Percentiles rank a stretch among this genome's conserved stretches.
These are phyloP conservation scores for Heliophila coronopifolia DNA, from an alignment of 441 rosid genomes.

Conservation along the genomic window DNA sequence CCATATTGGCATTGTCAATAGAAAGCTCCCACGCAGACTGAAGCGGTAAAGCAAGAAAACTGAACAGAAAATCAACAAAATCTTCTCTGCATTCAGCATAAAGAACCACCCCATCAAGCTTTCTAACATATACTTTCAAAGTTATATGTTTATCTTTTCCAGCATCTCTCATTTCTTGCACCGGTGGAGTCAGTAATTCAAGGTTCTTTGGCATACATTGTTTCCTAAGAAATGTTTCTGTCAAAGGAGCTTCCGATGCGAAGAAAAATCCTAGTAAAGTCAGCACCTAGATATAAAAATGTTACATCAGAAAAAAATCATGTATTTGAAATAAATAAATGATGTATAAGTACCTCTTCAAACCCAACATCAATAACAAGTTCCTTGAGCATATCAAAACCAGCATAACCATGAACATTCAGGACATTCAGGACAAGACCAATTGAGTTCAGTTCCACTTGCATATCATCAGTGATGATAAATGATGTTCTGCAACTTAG, in stretches of 20 bases:
- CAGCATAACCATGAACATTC: conserved; percentile 11
- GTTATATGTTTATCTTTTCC: too few relatives aligned
- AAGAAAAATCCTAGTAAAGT: neutral
- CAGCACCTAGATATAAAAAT: neutral
- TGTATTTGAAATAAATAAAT: too few relatives aligned
- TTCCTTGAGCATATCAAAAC: conserved; percentile 8
- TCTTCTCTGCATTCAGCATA: conserved; percentile 8
- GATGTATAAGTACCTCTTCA: conserved; percentile 16
- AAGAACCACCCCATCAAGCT: neutral
- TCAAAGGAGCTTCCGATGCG: neutral
- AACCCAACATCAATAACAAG: conserved; percentile 6
- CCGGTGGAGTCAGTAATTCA: neutral
- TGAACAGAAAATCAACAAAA: conserved; percentile 8
- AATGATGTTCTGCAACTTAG: conserved; percentile 9
- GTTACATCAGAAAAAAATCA: too few relatives aligned
- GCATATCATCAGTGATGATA: conserved; percentile 25
- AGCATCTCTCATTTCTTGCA: neutral
- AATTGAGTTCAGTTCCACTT: conserved; percentile 1
- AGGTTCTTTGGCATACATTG: neutral
- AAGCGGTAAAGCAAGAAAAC: conserved; percentile 1
- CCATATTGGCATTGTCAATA: neutral
- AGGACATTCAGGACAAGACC: conserved; percentile 15
- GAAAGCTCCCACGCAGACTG: neutral
- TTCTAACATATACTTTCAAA: neutral
- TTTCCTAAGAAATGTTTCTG: conserved; percentile 1